phyloP scores from a whole-genome alignment of 306 rosid species.

The Trifolium subterraneum region DNA sequence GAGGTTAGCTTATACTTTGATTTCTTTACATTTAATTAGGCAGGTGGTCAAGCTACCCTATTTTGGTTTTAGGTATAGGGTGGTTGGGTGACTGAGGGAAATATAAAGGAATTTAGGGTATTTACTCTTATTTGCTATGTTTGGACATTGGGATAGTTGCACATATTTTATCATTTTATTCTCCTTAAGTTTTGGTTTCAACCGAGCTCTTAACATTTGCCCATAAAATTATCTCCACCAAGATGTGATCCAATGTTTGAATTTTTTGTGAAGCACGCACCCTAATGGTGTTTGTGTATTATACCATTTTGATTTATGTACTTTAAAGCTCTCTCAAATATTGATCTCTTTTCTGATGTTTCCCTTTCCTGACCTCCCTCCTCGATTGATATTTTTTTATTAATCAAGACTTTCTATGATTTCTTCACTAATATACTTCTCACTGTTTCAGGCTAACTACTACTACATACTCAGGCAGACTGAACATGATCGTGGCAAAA shows the following conservation, averaged over 20 bases:
- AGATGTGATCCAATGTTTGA: conserved; percentile 22
- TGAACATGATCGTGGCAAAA: conserved; percentile 80
- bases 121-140: conserved; percentile 21
- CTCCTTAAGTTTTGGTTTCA: neutral
- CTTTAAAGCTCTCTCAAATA: conserved; percentile 7
- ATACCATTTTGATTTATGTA: conserved; percentile 17
- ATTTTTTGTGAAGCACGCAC: neutral
- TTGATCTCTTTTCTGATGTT: conserved; percentile 26
- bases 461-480: conserved; percentile 72
- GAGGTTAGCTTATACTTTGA: conserved; percentile 68
- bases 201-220: neutral
- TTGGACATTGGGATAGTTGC: conserved; percentile 15
- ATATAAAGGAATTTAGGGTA: neutral
- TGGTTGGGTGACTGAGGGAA: conserved; percentile 9
- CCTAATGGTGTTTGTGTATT: neutral
- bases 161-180: conserved; percentile 1
- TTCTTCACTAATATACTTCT: conserved; percentile 35
- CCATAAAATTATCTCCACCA: conserved; percentile 20
- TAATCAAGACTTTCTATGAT: conserved; percentile 21
- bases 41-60: conserved; percentile 21
- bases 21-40: conserved; percentile 14
- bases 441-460: conserved; percentile 77
- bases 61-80: neutral
- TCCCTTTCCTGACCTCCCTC: conserved; percentile 12
- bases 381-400: conserved; percentile 30